Base-by-base conservation (phyloP, 768 basidiomycete genomes). In the Termitomyces sp. region DNA sequence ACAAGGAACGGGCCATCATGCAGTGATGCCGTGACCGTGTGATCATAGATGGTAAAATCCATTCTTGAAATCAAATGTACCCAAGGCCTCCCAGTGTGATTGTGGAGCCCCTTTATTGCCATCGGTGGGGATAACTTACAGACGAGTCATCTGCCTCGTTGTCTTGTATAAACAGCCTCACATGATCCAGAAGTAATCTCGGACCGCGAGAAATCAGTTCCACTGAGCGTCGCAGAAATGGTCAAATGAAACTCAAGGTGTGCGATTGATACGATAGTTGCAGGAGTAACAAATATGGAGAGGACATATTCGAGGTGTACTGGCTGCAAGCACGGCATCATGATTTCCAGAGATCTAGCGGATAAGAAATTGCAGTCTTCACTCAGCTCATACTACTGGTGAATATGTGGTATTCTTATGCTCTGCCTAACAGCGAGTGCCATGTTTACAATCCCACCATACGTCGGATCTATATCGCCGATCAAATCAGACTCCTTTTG, bases 51-150 rank as follows among this genome's bases (percentile, higher is more conserved):
- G 36, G 42, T 56, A 41, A 52, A 52, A 39, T 24, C 39, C 22
- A 45, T 5, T 39, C 53, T 34, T 33, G 9, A 33, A 46, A 60
- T 60, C 46, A 53, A 51, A n/a, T n/a, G n/a, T n/a, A 29, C 39
- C 33, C 28, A 44, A 52, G 18, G 13, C 22, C 15, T 28, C 18
- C 44, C n/a, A 33, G 60, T 44, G 46, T 61, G 56, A 56, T 54
- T 57, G 56, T 61, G 60, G 56, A 57, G 60, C 55, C 42, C 31
- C 5, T 31, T 53, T 37, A 56, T 24, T 37, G 8, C 29, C 37
- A 36, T 53, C 51, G 50, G 49, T 52, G 59, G 59, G 52, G 56
- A 57, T 54, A 57, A 50, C n/a, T n/a, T n/a, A 20, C n/a, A 57
- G 47, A 48, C 22, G 48, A 42, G 37, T 58, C 57, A 58, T 46